Base-by-base conservation (phyloP, 148 eudicot species). In the Hydrangea macrophylla region DNA sequence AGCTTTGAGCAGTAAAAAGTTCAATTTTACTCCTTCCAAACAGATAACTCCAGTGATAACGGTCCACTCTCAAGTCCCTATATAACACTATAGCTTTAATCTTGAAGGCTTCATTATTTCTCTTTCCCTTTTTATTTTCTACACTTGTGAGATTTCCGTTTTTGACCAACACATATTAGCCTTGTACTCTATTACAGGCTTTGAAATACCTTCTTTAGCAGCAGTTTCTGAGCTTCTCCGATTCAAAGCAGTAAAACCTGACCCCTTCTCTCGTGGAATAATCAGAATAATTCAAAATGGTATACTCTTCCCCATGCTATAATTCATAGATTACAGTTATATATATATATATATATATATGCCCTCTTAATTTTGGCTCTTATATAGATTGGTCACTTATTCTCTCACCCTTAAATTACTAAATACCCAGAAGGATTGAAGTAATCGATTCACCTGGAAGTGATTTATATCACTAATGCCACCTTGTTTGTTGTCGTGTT, bases 201-300 rank as follows among this genome's bases (percentile, higher is more conserved):
- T 74, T 48, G 12, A 28, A 8, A 61, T 74, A 61, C 72, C 68
- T 53, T 74, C 77, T 53, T 62, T 74, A 35, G 59, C 61, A 68
- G 77, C 77, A 0, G 77, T 45, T 54, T 60, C 77, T 10, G 67
- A 37, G 32, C 40, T 68, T 39, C 77, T 68, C 36, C 71, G 11
- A 36, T 18, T 68, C 25, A 74, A 62, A 40, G 18, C 68, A 42
- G 68, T 55, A 68, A 37, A 54, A 27, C 58, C 53, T 36, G 64
- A 20, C 40, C 18, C 56, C 58, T 31, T 63, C 33, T 72, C 64
- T 55, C 69, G 44, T 39, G 44, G 20, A 22, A 44, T 54, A 39
- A 20, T 12, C 20, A 23, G 30, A 45, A 32, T 59, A 74, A 68
- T 62, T 39, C n/a, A 42, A 44, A 58, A 22, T 44, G 64, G 72